A percentile compares a stretch with the other conserved stretches of the same genome.
These are phyloP conservation scores for Nicotiana undulata DNA, from an alignment of 257 asterid genomes.

Conservation along the genomic window DNA sequence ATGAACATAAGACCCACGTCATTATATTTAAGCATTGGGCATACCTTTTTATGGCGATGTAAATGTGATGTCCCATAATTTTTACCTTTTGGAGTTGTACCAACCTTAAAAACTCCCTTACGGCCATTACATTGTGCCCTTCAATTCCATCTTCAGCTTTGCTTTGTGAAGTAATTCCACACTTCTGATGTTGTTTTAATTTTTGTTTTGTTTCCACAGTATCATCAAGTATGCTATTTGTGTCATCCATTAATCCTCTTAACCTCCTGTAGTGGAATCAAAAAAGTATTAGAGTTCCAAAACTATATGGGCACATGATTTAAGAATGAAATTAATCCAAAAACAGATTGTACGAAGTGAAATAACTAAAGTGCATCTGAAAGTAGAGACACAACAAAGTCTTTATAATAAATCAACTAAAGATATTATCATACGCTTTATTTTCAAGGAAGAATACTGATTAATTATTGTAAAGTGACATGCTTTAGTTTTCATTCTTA, in stretches of 20 bases:
- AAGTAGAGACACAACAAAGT: too few relatives aligned
- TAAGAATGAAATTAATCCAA: too few relatives aligned
- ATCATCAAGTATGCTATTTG: not conserved
- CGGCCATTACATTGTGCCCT: not conserved
- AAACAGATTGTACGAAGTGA: too few relatives aligned
- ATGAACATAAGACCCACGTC: not conserved
- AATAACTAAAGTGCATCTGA: too few relatives aligned
- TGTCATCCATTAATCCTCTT: not conserved
- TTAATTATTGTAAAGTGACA: too few relatives aligned
- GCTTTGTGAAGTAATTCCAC: not conserved
- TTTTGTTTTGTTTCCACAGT: not conserved
- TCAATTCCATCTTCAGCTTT: not conserved
- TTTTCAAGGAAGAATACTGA: too few relatives aligned
- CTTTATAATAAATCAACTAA: too few relatives aligned
- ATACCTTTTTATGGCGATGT: too few relatives aligned
- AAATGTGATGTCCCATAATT: too few relatives aligned
- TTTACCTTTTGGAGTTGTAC: not conserved
- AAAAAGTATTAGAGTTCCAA: not conserved
- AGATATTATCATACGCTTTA: too few relatives aligned
- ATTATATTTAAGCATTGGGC: not conserved
- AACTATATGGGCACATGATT: too few relatives aligned
- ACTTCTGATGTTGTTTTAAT: not conserved
- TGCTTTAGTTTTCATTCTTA: too few relatives aligned
- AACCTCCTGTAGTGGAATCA: not conserved
- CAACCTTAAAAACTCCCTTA: not conserved